A percentile compares a stretch with the other conserved stretches of the same genome.
Conservation (phyloP, 1,284 basidiomycete genomes). For the Phellopilus nigrolimitatus region DNA sequence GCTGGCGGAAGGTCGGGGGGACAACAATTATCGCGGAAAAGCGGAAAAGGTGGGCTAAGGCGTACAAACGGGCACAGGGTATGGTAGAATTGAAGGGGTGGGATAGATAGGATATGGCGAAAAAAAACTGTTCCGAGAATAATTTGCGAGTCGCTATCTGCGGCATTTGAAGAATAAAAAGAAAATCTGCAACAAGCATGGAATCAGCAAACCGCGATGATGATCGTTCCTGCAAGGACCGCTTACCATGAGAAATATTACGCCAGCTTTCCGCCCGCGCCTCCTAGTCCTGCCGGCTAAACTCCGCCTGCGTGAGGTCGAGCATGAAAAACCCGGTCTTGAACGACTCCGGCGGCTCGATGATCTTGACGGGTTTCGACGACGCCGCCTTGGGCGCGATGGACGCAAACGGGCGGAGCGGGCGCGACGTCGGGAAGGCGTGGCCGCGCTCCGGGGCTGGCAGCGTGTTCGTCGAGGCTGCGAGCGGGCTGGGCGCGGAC, state of each 20-base stretch:
- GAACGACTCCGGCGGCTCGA: constrained; percentile 69
- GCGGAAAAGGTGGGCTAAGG: too few relatives aligned
- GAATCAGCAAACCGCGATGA: background rate
- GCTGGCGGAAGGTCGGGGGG: background rate
- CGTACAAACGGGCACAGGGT: background rate
- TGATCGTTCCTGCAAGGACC: too few relatives aligned
- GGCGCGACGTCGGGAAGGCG: constrained; percentile 63
- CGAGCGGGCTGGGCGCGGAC: constrained; percentile 25
- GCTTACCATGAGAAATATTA: too few relatives aligned
- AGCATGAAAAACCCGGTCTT: constrained; percentile 59
- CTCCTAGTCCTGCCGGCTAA: constrained; percentile 64
- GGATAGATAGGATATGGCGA: too few relatives aligned
- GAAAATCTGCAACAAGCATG: background rate
- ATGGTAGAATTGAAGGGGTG: background rate
- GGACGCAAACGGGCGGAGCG: constrained; percentile 68
- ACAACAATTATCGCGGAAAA: background rate
- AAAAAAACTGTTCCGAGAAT: too few relatives aligned
- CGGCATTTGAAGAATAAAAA: too few relatives aligned
- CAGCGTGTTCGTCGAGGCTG: constrained; percentile 27
- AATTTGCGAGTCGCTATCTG: too few relatives aligned
- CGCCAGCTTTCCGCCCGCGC: too few relatives aligned
- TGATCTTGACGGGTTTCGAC: constrained; percentile 58
- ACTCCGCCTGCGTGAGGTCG: constrained; percentile 74
- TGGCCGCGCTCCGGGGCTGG: constrained; percentile 38
- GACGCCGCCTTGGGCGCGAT: constrained; percentile 37